Conservation (phyloP, 257 asterid genomes). For the Phtheirospermum japonicum region DNA sequence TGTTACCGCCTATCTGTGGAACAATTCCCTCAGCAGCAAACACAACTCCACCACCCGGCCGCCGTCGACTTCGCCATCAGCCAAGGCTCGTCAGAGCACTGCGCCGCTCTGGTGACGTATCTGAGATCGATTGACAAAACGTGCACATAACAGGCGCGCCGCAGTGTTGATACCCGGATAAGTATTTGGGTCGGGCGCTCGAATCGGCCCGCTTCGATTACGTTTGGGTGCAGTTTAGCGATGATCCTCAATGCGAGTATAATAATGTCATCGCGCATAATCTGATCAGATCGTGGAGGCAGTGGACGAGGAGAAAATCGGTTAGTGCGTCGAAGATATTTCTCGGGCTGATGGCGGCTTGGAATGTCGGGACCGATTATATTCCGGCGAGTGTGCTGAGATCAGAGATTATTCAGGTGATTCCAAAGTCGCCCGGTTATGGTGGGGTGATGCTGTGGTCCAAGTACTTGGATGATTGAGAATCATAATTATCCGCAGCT, state of each 20-base stretch:
- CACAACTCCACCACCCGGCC: not conserved
- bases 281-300: not conserved
- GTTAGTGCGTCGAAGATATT: not conserved
- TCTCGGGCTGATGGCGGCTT: slow-evolving; percentile 36
- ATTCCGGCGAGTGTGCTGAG: slow-evolving; percentile 46
- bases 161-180: not conserved
- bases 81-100: not conserved
- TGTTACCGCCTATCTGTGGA: no score
- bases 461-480: slow-evolving; percentile 54
- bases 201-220: not conserved
- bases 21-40: no score
- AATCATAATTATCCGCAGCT: slow-evolving; percentile 31
- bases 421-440: slow-evolving; percentile 40
- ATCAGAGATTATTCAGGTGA: slow-evolving; percentile 49
- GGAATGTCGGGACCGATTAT: slow-evolving; percentile 71
- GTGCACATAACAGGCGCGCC: not conserved
- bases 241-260: no score
- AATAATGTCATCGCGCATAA: not conserved
- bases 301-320: not conserved
- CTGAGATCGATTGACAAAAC: not conserved
- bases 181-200: not conserved
- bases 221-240: not conserved
- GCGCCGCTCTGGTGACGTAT: no score
- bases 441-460: slow-evolving; percentile 92
- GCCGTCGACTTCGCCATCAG: not conserved